A percentile compares a stretch with the other conserved stretches of the same genome.
Conservation (phyloP, 1,284 basidiomycete genomes). For the Ustanciosporium gigantosporum region DNA sequence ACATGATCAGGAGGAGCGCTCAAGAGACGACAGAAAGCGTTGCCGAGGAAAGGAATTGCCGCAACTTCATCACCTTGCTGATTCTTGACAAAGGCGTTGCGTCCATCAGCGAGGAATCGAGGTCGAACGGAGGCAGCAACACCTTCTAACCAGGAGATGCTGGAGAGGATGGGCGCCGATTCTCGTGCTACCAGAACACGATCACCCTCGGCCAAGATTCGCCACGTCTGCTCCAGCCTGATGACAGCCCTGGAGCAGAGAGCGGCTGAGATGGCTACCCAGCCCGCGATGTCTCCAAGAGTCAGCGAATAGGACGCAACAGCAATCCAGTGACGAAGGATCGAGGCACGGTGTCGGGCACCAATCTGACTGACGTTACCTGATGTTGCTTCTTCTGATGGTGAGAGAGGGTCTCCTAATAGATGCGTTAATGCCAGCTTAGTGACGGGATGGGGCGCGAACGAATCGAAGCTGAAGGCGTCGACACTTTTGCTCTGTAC, state of each 20-base stretch:
- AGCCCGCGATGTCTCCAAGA: conserved; percentile 48
- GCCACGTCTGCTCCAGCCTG: conserved; percentile 52
- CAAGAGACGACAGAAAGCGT: conserved; percentile 17
- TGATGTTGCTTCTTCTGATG: conserved; percentile 10
- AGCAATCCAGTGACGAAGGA: conserved; percentile 58
- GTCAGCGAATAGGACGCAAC: conserved; percentile 46
- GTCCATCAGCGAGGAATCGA: conserved; percentile 17
- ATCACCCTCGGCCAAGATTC: conserved; percentile 46
- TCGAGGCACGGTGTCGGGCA: conserved; percentile 42
- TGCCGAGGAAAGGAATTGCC: conserved; percentile 44
- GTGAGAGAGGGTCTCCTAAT: conserved; percentile 11
- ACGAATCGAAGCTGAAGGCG: conserved; percentile 52
- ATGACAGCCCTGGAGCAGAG: conserved; percentile 57
- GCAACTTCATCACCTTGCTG: conserved; percentile 4
- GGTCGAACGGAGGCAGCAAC: conserved; percentile 16
- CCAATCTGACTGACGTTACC: conserved; percentile 6
- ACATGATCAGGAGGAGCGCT: background rate
- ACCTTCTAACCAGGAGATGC: conserved; percentile 54
- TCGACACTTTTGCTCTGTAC: conserved; percentile 5
- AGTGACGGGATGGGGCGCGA: conserved; percentile 52
- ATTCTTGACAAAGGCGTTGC: conserved; percentile 7
- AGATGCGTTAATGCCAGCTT: conserved; percentile 49
- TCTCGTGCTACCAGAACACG: conserved; percentile 38
- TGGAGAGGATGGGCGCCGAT: conserved; percentile 49
- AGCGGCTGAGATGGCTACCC: conserved; percentile 53